phyloP scores from a whole-genome alignment of 2,329 filamentous ascomycete genomes.

The Periconia macrospinosa region DNA sequence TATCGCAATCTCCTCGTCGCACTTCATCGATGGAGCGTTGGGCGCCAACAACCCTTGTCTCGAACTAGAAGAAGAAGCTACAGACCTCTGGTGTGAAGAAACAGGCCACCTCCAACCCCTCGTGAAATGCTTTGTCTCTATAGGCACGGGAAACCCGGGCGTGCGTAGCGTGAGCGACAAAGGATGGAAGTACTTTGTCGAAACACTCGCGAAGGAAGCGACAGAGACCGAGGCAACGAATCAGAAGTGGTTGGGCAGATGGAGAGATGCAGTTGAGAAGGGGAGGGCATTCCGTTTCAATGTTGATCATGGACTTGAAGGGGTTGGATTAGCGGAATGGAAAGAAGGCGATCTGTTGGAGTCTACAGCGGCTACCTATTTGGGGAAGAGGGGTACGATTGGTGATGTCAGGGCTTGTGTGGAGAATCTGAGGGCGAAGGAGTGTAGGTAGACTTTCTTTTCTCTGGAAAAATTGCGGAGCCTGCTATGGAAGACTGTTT shows the following conservation, averaged over 20 bases:
- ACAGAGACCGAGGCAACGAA: slow-evolving; percentile 35
- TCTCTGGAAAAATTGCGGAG: background rate
- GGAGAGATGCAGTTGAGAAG: slow-evolving; percentile 22
- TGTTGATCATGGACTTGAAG: slow-evolving; percentile 34
- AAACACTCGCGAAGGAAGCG: slow-evolving; percentile 27
- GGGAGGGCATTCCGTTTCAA: slow-evolving; percentile 40
- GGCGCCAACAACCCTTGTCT: slow-evolving; percentile 50
- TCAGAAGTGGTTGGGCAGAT: slow-evolving; percentile 26
- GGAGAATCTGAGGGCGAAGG: slow-evolving; percentile 13
- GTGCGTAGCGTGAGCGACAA: slow-evolving; percentile 12
- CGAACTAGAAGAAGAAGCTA: slow-evolving; percentile 41
- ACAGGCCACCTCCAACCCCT: slow-evolving; percentile 9
- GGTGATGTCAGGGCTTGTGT: slow-evolving; percentile 10
- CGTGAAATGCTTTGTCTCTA: slow-evolving; percentile 19
- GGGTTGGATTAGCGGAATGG: slow-evolving; percentile 18
- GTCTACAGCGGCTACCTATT: slow-evolving; percentile 10
- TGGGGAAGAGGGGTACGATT: slow-evolving; percentile 8
- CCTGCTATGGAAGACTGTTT: no score
- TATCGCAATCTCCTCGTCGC: slow-evolving; percentile 39
- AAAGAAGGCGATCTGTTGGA: slow-evolving; percentile 9
- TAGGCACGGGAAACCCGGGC: slow-evolving; percentile 17
- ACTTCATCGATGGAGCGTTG: slow-evolving; percentile 47
- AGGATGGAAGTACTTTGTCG: slow-evolving; percentile 7
- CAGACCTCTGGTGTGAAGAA: slow-evolving; percentile 14
- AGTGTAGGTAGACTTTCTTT: slow-evolving; percentile 8